phyloP scores from a whole-genome alignment of 148 eudicot genomes.

The Rhododendron henanense region DNA sequence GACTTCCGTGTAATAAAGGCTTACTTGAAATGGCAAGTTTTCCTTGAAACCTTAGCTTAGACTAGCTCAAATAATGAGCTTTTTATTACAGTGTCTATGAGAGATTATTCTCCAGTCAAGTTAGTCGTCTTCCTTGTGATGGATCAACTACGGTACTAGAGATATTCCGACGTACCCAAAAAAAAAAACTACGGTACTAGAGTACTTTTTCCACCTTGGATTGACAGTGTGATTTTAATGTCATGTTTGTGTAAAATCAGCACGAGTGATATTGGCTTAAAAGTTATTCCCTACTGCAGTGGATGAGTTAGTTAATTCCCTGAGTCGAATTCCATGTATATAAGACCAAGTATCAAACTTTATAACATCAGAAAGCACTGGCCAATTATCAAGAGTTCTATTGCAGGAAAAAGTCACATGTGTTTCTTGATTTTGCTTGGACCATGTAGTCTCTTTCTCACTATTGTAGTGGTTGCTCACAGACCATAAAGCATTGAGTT shows the following conservation, averaged over 20 bases:
- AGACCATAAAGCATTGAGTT: background rate
- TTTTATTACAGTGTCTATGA: background rate
- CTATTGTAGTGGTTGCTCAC: background rate
- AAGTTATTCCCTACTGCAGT: background rate
- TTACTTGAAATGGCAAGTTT: background rate
- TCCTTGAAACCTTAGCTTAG: background rate
- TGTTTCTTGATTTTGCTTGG: background rate
- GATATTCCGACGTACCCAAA: no score
- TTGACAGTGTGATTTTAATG: background rate
- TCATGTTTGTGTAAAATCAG: background rate
- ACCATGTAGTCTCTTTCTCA: background rate
- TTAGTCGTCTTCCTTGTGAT: background rate
- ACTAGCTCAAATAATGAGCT: background rate
- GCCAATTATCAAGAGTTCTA: background rate
- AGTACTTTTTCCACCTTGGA: background rate
- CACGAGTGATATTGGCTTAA: background rate
- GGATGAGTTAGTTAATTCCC: background rate
- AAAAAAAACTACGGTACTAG: background rate
- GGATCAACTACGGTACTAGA: background rate
- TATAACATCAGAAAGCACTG: background rate
- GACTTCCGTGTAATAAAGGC: background rate
- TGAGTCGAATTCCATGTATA: background rate
- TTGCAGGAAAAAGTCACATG: background rate
- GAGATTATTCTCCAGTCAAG: background rate
- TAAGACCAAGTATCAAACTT: background rate